Evolutionary conservation across 2,329 filamentous ascomycete species (phyloP), one percentile per base, ranked within the genome.

Genomic region (Exophiala xenobiotica): DNA sequence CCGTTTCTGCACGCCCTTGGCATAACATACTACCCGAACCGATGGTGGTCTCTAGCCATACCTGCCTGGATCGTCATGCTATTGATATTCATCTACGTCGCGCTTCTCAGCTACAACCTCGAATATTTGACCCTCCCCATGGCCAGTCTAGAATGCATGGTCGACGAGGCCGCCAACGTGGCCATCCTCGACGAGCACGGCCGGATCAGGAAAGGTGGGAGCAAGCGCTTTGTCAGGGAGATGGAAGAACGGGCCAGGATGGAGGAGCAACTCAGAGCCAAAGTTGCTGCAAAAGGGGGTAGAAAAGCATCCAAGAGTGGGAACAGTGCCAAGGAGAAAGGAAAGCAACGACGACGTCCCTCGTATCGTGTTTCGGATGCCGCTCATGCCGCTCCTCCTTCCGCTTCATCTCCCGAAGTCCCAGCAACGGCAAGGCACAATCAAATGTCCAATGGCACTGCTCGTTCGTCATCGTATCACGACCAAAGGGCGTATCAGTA

Each of bases 11-110:
- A 96, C 68, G 89, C 89, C 53, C 80, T 99, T 50, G 92, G 93
- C 16, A 95, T 99, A 51, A 86, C 90, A 73, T 97, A 97, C 77
- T 99, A 96, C 64, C 93, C 93, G 1, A 90, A 96, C 69, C 83
- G 93, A 41, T 99, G 93, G 93, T 99, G 93, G 93, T 89, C 88
- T 41, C 80, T 99, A 16, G 93, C 93, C 1, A 83, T 96, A 11
- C 93, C 93, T 0, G 86, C 88, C 4, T 97, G 90, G 76, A 76
- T 96, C 24, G 91, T 96, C 49, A 91, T 93, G 79, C 73, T 85
- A 39, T 77, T 97, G 26, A 79, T 93, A 20, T 99, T 95, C 73
- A 95, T 96, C 58, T 99, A 96, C 71, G 84, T 96, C 7, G 93
- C 93, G 33, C 81, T 99, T 27, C 90, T 91, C 40, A 80, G 82